A percentile compares a stretch with the other conserved stretches of the same genome.
Conservation (phyloP, 2,329 filamentous ascomycete genomes). For the Colletotrichum cuscutae region DNA sequence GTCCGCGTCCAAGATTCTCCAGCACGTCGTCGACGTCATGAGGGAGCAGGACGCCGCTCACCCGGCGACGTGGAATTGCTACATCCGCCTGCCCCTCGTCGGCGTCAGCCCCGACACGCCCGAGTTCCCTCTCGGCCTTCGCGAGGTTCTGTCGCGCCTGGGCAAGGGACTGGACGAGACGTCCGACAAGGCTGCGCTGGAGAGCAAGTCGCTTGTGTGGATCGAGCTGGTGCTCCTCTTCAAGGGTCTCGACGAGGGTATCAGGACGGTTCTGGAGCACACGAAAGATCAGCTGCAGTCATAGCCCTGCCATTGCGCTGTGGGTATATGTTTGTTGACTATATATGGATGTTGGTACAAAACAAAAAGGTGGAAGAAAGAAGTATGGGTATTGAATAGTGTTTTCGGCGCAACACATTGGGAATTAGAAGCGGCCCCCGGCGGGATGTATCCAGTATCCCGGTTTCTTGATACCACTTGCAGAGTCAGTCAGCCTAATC, state of each 20-base stretch:
- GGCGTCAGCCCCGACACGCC: constrained; percentile 71
- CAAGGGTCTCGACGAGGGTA: constrained; percentile 64
- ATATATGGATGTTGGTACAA: not conserved
- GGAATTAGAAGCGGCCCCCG: constrained; percentile 25
- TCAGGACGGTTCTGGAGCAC: constrained; percentile 65
- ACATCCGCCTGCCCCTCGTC: constrained; percentile 76
- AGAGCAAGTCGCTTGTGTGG: constrained; percentile 63
- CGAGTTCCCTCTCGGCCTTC: constrained; percentile 78
- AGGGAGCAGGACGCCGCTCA: constrained; percentile 67
- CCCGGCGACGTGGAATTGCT: constrained; percentile 74
- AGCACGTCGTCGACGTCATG: constrained; percentile 78
- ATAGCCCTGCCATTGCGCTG: not conserved
- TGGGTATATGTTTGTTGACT: not conserved
- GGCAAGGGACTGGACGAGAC: constrained; percentile 59
- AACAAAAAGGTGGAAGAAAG: not conserved
- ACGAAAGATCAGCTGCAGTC: constrained; percentile 51
- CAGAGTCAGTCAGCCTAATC: constrained; percentile 27
- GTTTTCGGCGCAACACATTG: constrained; percentile 10
- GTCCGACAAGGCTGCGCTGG: constrained; percentile 56
- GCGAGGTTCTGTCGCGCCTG: constrained; percentile 71
- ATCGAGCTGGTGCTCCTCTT: constrained; percentile 61
- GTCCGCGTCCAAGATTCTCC: constrained; percentile 72
- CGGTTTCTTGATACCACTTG: constrained; percentile 31
- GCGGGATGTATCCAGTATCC: constrained; percentile 17
- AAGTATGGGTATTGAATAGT: not conserved